Evolutionary conservation across 306 rosid species (phyloP).

Genomic region (Trifolium subterraneum): DNA sequence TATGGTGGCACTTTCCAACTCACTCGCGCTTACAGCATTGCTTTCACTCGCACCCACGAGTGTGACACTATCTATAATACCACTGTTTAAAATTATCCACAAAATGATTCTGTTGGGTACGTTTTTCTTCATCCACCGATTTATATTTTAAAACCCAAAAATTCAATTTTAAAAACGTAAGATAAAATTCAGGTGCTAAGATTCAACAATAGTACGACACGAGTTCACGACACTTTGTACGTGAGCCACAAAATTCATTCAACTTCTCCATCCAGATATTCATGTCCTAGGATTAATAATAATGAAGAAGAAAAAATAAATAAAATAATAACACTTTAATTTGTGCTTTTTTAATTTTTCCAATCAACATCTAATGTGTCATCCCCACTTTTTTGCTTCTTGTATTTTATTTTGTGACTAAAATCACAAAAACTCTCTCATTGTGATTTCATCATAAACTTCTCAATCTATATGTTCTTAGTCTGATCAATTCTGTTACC

Average conservation of each 20-base stretch:
- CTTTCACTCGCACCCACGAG: too few species aligned
- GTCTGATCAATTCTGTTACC: not conserved
- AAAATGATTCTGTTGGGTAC: not conserved
- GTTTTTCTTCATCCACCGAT: conserved; percentile 39
- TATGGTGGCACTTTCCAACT: too few species aligned
- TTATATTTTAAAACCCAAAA: not conserved
- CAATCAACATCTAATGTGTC: conserved; percentile 56
- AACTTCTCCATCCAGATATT: conserved; percentile 49
- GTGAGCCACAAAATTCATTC: conserved; percentile 69
- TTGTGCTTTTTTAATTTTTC: not conserved
- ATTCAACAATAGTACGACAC: conserved; percentile 39
- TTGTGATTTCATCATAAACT: conserved; percentile 17
- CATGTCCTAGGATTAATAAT: conserved; percentile 9
- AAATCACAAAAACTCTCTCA: conserved; percentile 6
- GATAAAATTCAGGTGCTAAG: conserved; percentile 24
- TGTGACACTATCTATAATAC: not conserved
- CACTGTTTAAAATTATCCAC: conserved; percentile 41
- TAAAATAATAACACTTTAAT: not conserved
- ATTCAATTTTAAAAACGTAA: not conserved
- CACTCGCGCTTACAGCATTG: too few species aligned
- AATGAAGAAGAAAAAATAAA: not conserved
- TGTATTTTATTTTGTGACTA: too few species aligned
- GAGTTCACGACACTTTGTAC: conserved; percentile 31
- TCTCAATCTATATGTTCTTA: not conserved
- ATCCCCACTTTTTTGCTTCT: conserved; percentile 5